Percentiles rank a stretch among this genome's conserved stretches.
Evolutionary conservation across 1,284 basidiomycete genomes (phyloP).

Genomic region (Papiliotrema flavescens): DNA sequence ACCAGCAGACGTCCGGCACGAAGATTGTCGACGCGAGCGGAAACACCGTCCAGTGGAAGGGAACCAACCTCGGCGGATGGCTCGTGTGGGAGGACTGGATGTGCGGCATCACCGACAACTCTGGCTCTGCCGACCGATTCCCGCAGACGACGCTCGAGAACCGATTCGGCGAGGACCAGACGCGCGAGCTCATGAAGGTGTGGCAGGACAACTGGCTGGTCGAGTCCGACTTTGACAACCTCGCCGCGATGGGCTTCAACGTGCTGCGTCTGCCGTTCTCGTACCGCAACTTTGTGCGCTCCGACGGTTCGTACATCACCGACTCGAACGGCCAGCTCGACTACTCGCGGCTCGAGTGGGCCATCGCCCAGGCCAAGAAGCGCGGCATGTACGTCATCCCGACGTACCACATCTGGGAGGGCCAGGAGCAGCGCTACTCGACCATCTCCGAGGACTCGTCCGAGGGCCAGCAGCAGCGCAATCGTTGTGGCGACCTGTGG

Average conservation of each 20-base stretch:
- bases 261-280: slow-evolving; percentile 33
- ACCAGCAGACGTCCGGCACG: slow-evolving; percentile 29
- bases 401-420: slow-evolving; percentile 39
- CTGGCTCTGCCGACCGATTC: slow-evolving; percentile 32
- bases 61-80: slow-evolving; percentile 39
- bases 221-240: slow-evolving; percentile 29
- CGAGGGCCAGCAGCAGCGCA: slow-evolving; percentile 23
- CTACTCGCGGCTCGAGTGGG: slow-evolving; percentile 35
- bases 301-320: slow-evolving; percentile 26
- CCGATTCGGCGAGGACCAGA: slow-evolving; percentile 31
- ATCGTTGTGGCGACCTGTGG: slow-evolving; percentile 28
- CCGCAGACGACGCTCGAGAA: slow-evolving; percentile 26
- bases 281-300: slow-evolving; percentile 28
- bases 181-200: slow-evolving; percentile 25
- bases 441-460: slow-evolving; percentile 32
- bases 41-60: slow-evolving; percentile 30
- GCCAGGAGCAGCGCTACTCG: slow-evolving; percentile 31
- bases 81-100: slow-evolving; percentile 41
- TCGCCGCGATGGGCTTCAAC: slow-evolving; percentile 33
- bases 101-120: slow-evolving; percentile 38
- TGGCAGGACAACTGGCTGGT: slow-evolving; percentile 38
- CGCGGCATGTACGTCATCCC: slow-evolving; percentile 33
- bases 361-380: slow-evolving; percentile 30
- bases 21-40: slow-evolving; percentile 31
- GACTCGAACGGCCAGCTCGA: slow-evolving; percentile 18